phyloP scores from a whole-genome alignment of 352 stramenopile genomes.

The Phytophthora hybrid region DNA sequence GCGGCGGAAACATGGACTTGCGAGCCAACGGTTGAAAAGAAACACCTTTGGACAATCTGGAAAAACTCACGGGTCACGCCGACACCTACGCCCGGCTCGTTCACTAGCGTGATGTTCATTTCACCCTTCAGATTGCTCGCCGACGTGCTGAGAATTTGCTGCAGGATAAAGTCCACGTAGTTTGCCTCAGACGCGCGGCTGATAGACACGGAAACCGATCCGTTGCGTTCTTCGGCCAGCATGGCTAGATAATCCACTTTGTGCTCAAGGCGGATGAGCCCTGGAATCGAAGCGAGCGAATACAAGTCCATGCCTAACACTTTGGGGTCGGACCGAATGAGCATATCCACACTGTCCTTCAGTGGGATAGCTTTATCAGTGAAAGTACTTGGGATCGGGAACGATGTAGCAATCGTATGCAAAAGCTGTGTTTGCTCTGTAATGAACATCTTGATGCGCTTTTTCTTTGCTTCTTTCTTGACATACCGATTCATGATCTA shows the following conservation, averaged over 20 bases:
- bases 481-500: constrained; percentile 63
- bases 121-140: constrained; percentile 62
- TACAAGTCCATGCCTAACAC: constrained; percentile 77
- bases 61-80: constrained; percentile 81
- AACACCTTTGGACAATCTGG: constrained; percentile 71
- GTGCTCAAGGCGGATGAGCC: constrained; percentile 70
- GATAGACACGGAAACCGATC: constrained; percentile 63
- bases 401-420: constrained; percentile 52
- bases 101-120: constrained; percentile 68
- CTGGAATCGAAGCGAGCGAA: constrained; percentile 52
- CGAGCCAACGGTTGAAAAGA: constrained; percentile 46
- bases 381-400: constrained; percentile 50
- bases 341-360: constrained; percentile 63
- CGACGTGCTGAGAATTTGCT: constrained; percentile 68
- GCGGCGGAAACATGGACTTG: constrained; percentile 4
- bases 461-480: constrained; percentile 60
- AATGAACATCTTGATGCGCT: constrained; percentile 49
- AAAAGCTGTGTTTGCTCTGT: constrained; percentile 59
- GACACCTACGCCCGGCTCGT: constrained; percentile 70
- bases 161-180: constrained; percentile 76
- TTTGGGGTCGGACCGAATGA: constrained; percentile 77
- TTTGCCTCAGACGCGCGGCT: constrained; percentile 66
- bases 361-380: constrained; percentile 46
- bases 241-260: constrained; percentile 80
- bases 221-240: constrained; percentile 65